phyloP scores from a whole-genome alignment of 352 stramenopile genomes.

The Phytopythium delawarense region DNA sequence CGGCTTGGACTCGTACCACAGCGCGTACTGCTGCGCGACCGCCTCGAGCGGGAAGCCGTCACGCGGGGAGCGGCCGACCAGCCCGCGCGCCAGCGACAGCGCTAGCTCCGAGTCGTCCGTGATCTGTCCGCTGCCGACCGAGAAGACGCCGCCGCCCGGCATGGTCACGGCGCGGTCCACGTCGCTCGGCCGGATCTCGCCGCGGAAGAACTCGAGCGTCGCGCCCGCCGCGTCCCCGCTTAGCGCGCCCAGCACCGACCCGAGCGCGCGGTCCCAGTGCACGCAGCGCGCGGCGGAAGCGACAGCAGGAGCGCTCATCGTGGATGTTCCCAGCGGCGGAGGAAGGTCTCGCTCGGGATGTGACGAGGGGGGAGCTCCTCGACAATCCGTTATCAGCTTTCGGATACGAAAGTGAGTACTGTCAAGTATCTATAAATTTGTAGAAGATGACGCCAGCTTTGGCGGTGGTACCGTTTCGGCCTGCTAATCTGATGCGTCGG shows the following conservation, averaged over 20 bases:
- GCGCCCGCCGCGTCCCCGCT: constrained; percentile 50
- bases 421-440: not conserved
- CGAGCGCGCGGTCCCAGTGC: constrained; percentile 33
- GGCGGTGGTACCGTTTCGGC: not conserved
- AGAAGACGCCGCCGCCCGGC: constrained; percentile 41
- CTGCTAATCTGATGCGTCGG: not conserved
- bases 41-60: constrained; percentile 34
- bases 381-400: too few species aligned
- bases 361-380: not conserved
- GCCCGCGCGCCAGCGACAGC: constrained; percentile 32
- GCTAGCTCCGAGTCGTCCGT: constrained; percentile 65
- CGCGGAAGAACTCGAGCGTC: constrained; percentile 41
- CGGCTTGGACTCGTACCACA: constrained; percentile 31
- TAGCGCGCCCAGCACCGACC: constrained; percentile 41
- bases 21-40: constrained; percentile 30
- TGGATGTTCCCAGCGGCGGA: not conserved
- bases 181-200: constrained; percentile 19
- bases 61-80: constrained; percentile 17
- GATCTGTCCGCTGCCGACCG: constrained; percentile 40
- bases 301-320: not conserved
- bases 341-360: not conserved
- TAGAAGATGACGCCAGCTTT: not conserved
- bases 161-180: constrained; percentile 36
- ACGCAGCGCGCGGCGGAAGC: constrained; percentile 2
- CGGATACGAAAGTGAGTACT: not conserved